Evolutionary conservation across 805 yeast genomes (phyloP), one percentile per base, ranked within the genome.

Genomic region (Babjeviella inositovora): DNA sequence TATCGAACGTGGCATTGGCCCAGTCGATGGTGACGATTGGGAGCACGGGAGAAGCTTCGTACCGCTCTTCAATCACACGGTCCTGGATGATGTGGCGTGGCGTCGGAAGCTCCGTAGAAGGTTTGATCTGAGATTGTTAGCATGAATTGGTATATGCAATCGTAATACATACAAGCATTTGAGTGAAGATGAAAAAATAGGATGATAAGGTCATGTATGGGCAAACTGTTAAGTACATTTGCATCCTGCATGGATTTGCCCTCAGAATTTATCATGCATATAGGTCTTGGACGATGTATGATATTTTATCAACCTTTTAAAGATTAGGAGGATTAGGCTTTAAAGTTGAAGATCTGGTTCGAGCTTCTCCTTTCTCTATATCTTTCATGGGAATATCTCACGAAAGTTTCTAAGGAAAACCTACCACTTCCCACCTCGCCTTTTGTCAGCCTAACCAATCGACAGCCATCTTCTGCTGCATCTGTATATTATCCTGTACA

Each of bases 31-130:
- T 15, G 33, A 29, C 24, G 43, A 13, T 28, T 26, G 8, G 25
- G 37, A 2, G 23, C 24, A 2, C 28, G 15, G 10, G n/a, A 24
- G 21, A 26, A 18, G 41, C 39, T 19, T 38, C 47, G 8, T 38
- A 4, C n/a, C n/a, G n/a, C n/a, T n/a, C n/a, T n/a, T n/a, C n/a
- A n/a, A n/a, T n/a, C n/a, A n/a, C 47, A 7, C 49, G 59, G 21
- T 62, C 67, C 21, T 58, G 63, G 14, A 68, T 35, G 6, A 54
- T 31, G 38, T 69, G 72, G 29, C 75, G 59, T 11, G 67, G 61
- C n/a, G 57, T 45, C 16, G 56, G 59, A 21, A 43, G 35, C 18
- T 60, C 69, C 13, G 50, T 45, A 58, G 64, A 52, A 19, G 62
- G 66, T 49, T 60, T 60, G 29, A 60, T 50, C 57, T 51, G 18